Percentiles rank a stretch among this genome's conserved stretches.
phyloP scores from a whole-genome alignment of 192 early-diverging fungal species.

The Coemansia umbellata region DNA sequence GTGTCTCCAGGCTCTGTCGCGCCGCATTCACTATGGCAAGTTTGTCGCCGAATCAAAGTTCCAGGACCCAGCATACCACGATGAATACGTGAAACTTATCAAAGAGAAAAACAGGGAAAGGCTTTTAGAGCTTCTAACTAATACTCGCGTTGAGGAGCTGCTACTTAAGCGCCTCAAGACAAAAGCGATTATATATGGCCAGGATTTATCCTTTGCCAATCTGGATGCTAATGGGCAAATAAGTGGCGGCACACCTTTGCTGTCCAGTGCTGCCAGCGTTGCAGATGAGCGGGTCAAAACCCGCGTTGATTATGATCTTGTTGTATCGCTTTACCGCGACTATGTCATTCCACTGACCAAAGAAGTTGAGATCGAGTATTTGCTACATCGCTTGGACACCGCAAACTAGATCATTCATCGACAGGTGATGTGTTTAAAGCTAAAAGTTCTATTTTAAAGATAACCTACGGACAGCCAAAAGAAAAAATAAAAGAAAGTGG shows the following conservation, averaged over 20 bases:
- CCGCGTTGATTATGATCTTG: conserved; percentile 72
- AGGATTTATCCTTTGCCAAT: conserved; percentile 62
- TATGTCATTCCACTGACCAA: conserved; percentile 98
- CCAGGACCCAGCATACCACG: conserved; percentile 69
- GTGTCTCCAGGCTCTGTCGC: conserved; percentile 84
- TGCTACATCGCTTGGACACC: conserved; percentile 70
- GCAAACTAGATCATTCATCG: background rate
- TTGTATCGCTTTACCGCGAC: conserved; percentile 87
- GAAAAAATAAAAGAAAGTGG: background rate
- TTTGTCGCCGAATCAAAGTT: conserved; percentile 98
- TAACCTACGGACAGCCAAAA: background rate
- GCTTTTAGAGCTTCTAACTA: conserved; percentile 85
- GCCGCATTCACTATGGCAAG: conserved; percentile 96
- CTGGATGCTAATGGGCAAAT: conserved; percentile 21
- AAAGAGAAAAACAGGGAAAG: conserved; percentile 65
- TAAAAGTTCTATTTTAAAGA: too few species aligned
- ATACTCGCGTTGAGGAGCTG: conserved; percentile 76
- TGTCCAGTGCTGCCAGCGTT: conserved; percentile 9
- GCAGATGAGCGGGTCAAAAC: conserved; percentile 44
- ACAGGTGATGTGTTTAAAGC: too few species aligned
- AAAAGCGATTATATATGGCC: conserved; percentile 93
- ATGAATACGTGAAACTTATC: conserved; percentile 74
- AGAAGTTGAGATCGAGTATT: conserved; percentile 92
- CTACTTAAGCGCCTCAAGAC: conserved; percentile 76
- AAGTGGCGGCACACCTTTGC: conserved; percentile 15